Base-by-base conservation (phyloP, 2,329 filamentous ascomycete species). In the Leptographium radiaticola region DNA sequence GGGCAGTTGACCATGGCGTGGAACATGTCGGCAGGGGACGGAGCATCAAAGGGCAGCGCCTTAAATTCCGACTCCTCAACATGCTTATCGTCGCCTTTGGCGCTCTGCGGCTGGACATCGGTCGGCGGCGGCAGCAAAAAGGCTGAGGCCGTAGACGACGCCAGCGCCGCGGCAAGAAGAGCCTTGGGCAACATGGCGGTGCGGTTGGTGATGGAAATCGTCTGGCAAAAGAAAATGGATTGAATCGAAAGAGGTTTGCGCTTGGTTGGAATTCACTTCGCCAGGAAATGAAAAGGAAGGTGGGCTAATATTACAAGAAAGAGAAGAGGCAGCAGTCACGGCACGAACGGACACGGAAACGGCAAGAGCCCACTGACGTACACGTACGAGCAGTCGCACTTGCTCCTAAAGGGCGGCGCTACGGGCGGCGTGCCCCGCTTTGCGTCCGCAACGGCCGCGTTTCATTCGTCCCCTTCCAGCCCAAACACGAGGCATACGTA, bases 111-210 rank as follows among this genome's bases (percentile, higher is more conserved):
- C 53, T 75, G 71, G 52, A 68, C 65, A 20, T 67, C 64, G 56
- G 70, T 68, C 54, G 74, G 64, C 60, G 80, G 75, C 38, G 79
- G 71, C 53, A 84, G 60, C 56, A 83, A 68, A 61, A 83, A 73
- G 55, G 78, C 75, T 40, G 65, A 56, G 52, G 63, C 62, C 52
- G 62, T 55, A 64, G 56, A 69, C 64, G 56, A 69, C 65, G 13
- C 66, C 66, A 54, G 67, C 68, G 70, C 69, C 43, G 66, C 67
- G 44, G 76, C 66, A 51, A 71, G 68, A 59, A 75, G 67, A 59
- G 71, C 67, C 49, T 75, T 75, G 64, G 65, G 57, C 59, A 67
- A 55, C 66, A 68, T 67, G 51, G 51, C n/a, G 9, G 12, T 31
- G 16, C 18, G 30, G 13, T 6, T 6, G 25, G 25, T 18, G 31